Evolutionary conservation across 345 rosid genomes (phyloP).

Genomic region (Mercurialis annua): DNA sequence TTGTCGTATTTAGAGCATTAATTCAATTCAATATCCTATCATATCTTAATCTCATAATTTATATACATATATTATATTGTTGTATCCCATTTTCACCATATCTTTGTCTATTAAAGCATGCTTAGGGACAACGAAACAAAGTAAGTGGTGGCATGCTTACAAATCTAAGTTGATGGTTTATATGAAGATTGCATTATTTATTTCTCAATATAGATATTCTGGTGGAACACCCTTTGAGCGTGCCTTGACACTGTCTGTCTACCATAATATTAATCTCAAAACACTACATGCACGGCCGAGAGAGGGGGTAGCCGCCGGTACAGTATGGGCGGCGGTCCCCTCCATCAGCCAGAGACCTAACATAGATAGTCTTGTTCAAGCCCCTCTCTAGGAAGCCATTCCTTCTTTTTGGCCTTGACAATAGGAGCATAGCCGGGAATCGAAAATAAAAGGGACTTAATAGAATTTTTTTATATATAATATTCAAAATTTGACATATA

Average conservation of each 20-base stretch:
- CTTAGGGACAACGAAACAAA: constrained; percentile 11
- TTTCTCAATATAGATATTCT: neutral
- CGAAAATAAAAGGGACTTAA: no score
- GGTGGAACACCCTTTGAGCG: neutral
- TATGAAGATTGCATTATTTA: no score
- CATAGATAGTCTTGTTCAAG: no score
- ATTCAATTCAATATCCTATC: constrained; percentile 16
- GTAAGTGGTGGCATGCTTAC: constrained; percentile 22
- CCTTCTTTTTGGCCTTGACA: no score
- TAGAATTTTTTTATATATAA: no score
- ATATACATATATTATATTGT: neutral
- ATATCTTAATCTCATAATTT: neutral
- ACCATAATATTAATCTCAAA: constrained; percentile 9
- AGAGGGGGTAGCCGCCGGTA: no score
- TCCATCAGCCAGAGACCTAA: no score
- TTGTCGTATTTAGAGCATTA: constrained; percentile 36
- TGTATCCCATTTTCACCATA: neutral
- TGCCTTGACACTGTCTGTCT: constrained; percentile 9
- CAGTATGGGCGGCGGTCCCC: no score
- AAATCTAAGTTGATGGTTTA: neutral
- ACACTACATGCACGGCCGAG: no score
- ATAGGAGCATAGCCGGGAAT: no score
- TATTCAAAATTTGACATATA: no score
- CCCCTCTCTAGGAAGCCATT: no score
- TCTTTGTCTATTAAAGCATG: constrained; percentile 7